phyloP scores from a whole-genome alignment of 2,329 filamentous ascomycete genomes.

The Dothiorella sarmentorum region DNA sequence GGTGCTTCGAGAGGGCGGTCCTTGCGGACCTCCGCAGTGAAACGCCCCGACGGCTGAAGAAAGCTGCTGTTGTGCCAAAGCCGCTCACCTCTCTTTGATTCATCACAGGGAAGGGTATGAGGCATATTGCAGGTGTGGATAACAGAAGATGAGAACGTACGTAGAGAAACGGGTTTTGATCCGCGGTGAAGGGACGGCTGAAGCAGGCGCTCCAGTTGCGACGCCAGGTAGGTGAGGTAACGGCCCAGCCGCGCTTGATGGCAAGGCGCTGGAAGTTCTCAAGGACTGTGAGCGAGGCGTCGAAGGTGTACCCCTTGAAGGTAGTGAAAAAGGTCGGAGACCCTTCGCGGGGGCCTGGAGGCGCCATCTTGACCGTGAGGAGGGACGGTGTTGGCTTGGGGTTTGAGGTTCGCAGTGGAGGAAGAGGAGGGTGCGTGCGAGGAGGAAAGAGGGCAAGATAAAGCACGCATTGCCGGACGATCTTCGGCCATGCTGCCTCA shows the following conservation, averaged over 20 bases:
- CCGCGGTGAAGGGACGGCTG: neutral
- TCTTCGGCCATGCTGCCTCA: too few species aligned
- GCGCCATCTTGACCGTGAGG: neutral
- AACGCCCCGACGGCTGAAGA: too few species aligned
- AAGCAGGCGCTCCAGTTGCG: slow-evolving; percentile 24
- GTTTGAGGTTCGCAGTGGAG: neutral
- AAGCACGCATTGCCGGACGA: too few species aligned
- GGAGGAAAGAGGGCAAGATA: too few species aligned
- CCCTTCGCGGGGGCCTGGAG: neutral
- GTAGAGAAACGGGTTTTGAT: neutral
- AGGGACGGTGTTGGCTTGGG: neutral
- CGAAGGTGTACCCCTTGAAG: neutral
- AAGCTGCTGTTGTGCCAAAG: too few species aligned
- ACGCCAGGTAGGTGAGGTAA: slow-evolving; percentile 18
- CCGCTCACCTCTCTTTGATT: too few species aligned
- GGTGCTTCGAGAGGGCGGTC: too few species aligned
- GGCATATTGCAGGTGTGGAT: neutral
- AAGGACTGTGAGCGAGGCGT: neutral
- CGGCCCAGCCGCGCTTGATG: neutral
- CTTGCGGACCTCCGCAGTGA: too few species aligned
- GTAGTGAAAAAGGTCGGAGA: neutral
- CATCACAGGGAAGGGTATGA: too few species aligned
- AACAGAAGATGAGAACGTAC: too few species aligned
- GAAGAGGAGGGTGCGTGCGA: too few species aligned
- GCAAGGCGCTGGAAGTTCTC: neutral